Percentiles rank a stretch among this genome's conserved stretches.
Evolutionary conservation across 768 basidiomycete species (phyloP).

Genomic region (Phallus indusiatus): DNA sequence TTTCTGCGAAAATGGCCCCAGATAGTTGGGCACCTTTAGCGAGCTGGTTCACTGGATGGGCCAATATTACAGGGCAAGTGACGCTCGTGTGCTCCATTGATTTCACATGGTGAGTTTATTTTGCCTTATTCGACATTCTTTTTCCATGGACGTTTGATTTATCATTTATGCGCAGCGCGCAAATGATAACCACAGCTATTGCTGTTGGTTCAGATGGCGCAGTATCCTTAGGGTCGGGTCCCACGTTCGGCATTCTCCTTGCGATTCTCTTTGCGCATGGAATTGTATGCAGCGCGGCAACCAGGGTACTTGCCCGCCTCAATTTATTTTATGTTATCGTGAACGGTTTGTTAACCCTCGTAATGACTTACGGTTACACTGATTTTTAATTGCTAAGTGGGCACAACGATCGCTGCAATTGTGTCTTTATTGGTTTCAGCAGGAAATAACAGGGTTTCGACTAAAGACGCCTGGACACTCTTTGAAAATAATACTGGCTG

Average conservation of each 20-base stretch:
- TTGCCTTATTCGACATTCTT: neutral
- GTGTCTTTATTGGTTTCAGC: conserved; percentile 49
- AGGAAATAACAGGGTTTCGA: conserved; percentile 49
- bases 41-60: conserved; percentile 62
- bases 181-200: conserved; percentile 70
- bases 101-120: conserved; percentile 44
- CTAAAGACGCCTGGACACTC: conserved; percentile 55
- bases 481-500: conserved; percentile 69
- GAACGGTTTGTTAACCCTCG: conserved; percentile 36
- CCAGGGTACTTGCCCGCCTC: conserved; percentile 52
- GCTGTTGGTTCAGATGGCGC: conserved; percentile 49
- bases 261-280: conserved; percentile 61
- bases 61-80: conserved; percentile 64
- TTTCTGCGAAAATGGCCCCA: conserved; percentile 66
- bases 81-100: conserved; percentile 68
- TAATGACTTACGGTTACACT: neutral
- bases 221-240: conserved; percentile 41
- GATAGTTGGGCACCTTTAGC: conserved; percentile 50
- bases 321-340: conserved; percentile 60
- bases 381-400: conserved; percentile 32
- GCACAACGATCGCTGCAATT: conserved; percentile 56
- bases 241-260: conserved; percentile 59
- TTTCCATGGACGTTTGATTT: no score
- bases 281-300: conserved; percentile 62
- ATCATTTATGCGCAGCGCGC: conserved; percentile 33